A percentile compares a stretch with the other conserved stretches of the same genome.
phyloP scores from a whole-genome alignment of 2,329 filamentous ascomycete genomes.

The Aspergillus glaucus region DNA sequence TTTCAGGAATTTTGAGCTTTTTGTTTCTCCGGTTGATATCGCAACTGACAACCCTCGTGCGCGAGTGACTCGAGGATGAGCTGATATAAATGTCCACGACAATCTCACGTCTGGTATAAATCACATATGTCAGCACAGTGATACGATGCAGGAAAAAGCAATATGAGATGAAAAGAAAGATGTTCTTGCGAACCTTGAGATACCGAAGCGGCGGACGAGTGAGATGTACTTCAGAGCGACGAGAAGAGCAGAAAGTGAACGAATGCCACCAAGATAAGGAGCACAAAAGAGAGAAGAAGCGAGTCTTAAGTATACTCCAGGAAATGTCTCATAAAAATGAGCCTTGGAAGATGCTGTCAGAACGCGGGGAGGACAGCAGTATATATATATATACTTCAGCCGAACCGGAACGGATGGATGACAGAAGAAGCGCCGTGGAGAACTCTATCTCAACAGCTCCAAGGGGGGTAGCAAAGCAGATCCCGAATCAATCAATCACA shows the following conservation, averaged over 20 bases:
- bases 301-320: background rate
- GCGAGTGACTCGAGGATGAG: background rate
- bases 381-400: background rate
- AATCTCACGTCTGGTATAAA: background rate
- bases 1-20: background rate
- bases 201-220: background rate
- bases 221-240: too few relatives aligned
- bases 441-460: background rate
- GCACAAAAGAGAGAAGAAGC: background rate
- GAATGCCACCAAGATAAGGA: background rate
- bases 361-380: background rate
- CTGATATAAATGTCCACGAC: background rate
- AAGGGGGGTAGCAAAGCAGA: background rate
- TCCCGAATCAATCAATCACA: background rate
- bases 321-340: background rate
- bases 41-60: constrained; percentile 6
- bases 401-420: background rate
- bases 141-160: background rate
- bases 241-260: background rate
- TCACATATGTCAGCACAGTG: background rate
- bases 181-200: background rate
- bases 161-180: background rate
- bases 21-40: constrained; percentile 5
- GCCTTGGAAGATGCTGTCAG: background rate
- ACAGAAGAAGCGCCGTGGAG: background rate